Evolutionary conservation across 371 early-diverging fungal species (phyloP), one percentile per base, ranked within the genome.

Genomic region (Mucor velutinosus): DNA sequence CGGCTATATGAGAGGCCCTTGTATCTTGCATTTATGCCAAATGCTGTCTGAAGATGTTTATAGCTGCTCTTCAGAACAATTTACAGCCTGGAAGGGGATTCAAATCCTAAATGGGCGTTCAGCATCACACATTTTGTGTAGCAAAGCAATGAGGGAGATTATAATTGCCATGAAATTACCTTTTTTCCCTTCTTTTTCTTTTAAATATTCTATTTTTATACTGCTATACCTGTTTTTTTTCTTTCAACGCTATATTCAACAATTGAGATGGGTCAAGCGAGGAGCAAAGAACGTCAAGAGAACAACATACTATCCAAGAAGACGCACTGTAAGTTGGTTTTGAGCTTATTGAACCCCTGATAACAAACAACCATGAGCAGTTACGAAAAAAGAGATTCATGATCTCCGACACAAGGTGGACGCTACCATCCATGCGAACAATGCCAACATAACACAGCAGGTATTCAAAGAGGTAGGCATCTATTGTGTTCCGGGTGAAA

Each of bases 401-500:
- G 77, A 84, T 59, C 77, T 93, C 41, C 80, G 89, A 62, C 77
- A 80, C 60, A 89, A 90, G 67, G 87, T 93, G 72, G 85, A 87
- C 35, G 45, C 84, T 0, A 70, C 76, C 15, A 69, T 76, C 17
- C 90, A 90, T 66, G 83, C 90, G 12, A 77, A 83, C 43, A 91
- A 91, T 53, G 88, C 90, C 66, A 80, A 75, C 60, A 78, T 92
- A 45, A 87, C 90, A 6, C 90, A 91, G 74, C 79, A 89, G 58
- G 89, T 91, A 33, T 93, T 93, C 79, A 90, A 88, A 80, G 80
- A 86, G 74, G 93, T 89, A 85, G 45, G 49, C 15, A 7, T 49
- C 17, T 23, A 73, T 72, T 30, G 7, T 43, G 14, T 32, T 49
- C 23, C 8, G 8, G 5, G 17, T 14, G 23, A 33, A 32, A 49